Evolutionary conservation across 139 green algal genomes (phyloP), one percentile per base, ranked within the genome.

Genomic region (Chlamydomonas sphaeroides): DNA sequence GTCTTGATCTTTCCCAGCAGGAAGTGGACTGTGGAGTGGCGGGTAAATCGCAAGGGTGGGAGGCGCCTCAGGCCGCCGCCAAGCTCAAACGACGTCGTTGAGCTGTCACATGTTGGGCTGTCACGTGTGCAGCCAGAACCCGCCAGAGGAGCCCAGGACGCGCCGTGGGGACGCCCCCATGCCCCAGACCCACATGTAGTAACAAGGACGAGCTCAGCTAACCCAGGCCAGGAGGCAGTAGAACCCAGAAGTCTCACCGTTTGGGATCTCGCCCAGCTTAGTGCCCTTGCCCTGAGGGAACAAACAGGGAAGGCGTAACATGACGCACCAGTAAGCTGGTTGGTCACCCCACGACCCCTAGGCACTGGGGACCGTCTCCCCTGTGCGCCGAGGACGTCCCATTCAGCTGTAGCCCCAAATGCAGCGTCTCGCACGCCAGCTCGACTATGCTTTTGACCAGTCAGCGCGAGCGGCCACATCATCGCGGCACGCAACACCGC

Each of bases 241-340:
- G 48, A 28, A 25, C 23, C 30, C 10, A 56, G 28, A 56, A 30
- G 51, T 33, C 79, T 78, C 65, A 93, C 90, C 92, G 66, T 96
- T 96, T 33, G 93, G 92, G 68, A 96, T 96, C 62, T 95, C 92
- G 1, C 88, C 85, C 23, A 96, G 89, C 84, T 92, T 92, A 3
- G 76, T 82, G 26, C 93, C 93, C 45, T 84, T 82, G 68, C 93
- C 93, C 89, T 95, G 88, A 79, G 67, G 36, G 65, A 25, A 63
- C n/a, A 42, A 32, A 65, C 35, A 57, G 38, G 25, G 45, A 10
- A 53, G n/a, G 63, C 36, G 42, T n/a, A 41, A 33, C 3, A 28
- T 42, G 23, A 49, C 25, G 8, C 42, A 20, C 17, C 25, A 1
- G 48, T 5, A 14, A 20, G 26, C 38, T 42, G 7, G 49, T 56